Conservation (phyloP, 306 rosid genomes). For the Sicyos edulis region DNA sequence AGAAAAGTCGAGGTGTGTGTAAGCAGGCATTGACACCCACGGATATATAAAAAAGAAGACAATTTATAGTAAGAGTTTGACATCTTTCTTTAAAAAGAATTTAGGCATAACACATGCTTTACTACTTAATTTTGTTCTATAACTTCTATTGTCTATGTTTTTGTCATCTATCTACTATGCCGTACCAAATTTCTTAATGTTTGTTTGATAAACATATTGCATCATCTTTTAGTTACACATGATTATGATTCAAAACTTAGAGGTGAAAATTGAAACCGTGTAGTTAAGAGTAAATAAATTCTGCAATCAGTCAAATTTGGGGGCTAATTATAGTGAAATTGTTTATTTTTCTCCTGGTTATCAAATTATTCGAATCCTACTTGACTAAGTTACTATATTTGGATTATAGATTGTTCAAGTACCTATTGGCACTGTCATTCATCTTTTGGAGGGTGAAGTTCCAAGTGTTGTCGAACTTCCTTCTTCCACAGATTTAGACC, state of each 20-base stretch:
- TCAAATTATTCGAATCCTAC: background rate
- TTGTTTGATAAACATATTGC: background rate
- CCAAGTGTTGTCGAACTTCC: slow-evolving; percentile 35
- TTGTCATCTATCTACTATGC: background rate
- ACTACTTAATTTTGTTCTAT: too few relatives aligned
- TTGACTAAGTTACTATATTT: slow-evolving; percentile 8
- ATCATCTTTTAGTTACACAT: background rate
- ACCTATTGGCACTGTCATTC: slow-evolving; percentile 85
- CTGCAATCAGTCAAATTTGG: background rate
- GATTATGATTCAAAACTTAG: background rate
- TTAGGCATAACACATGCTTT: background rate
- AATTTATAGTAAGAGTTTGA: background rate
- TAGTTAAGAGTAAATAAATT: background rate
- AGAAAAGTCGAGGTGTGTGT: too few relatives aligned
- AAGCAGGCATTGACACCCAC: too few relatives aligned
- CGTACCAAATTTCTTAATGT: background rate
- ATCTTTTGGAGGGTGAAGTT: slow-evolving; percentile 63
- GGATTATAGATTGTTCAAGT: slow-evolving; percentile 55
- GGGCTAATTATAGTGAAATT: background rate
- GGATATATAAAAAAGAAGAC: too few relatives aligned
- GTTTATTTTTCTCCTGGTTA: background rate
- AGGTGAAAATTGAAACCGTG: background rate
- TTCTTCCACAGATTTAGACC: slow-evolving; percentile 54
- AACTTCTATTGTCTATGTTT: background rate
- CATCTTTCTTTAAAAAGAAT: background rate